Evolutionary conservation across 2,329 filamentous ascomycete species (phyloP).

Genomic region (Trichoderma atrobrunneum): DNA sequence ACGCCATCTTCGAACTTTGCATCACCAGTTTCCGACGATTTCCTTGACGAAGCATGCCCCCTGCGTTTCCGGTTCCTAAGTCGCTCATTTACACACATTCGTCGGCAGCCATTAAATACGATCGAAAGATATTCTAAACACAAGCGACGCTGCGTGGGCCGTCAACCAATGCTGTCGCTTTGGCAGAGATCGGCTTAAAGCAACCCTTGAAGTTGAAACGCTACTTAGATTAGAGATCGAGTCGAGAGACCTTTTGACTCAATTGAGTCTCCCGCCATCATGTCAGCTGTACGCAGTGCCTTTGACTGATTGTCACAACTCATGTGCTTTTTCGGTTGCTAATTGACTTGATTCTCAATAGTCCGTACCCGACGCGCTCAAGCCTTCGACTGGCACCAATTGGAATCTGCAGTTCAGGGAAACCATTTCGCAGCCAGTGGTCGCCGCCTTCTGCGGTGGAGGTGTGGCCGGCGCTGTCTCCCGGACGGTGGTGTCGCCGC

Average conservation of each 20-base stretch:
- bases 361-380: constrained; percentile 29
- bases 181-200: constrained; percentile 21
- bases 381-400: constrained; percentile 27
- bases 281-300: constrained; percentile 33
- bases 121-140: not conserved
- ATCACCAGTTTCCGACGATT: not conserved
- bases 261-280: constrained; percentile 22
- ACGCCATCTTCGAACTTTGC: not conserved
- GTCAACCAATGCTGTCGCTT: constrained; percentile 17
- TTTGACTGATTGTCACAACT: not conserved
- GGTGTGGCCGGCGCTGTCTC: constrained; percentile 96
- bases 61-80: not conserved
- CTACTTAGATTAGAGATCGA: constrained; percentile 19
- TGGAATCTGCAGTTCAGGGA: constrained; percentile 40
- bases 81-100: not conserved
- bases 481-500: constrained; percentile 90
- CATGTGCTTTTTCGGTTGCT: not conserved
- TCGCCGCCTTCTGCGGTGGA: constrained; percentile 90
- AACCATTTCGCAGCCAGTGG: constrained; percentile 73
- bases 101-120: not conserved
- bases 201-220: constrained; percentile 21
- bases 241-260: constrained; percentile 19
- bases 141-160: constrained; percentile 21
- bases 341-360: constrained; percentile 21
- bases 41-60: constrained; percentile 15